phyloP scores from a whole-genome alignment of 2,329 filamentous ascomycete species.

The Scolecobasidium constrictum region DNA sequence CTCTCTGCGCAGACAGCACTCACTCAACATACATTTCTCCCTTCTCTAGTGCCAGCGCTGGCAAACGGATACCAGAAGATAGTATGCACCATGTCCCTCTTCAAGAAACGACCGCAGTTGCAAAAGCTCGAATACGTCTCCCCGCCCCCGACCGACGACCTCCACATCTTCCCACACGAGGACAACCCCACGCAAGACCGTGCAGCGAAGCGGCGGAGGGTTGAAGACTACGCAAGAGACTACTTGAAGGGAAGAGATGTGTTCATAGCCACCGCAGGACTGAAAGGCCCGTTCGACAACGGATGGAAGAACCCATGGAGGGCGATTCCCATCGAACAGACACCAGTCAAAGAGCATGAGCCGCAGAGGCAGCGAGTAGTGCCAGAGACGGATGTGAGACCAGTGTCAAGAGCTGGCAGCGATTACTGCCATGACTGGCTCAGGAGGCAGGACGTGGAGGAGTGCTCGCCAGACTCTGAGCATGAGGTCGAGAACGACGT shows the following conservation, averaged over 20 bases:
- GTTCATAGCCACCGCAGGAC: constrained; percentile 46
- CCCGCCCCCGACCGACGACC: constrained; percentile 34
- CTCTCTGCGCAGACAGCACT: no score
- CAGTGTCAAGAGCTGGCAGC: constrained; percentile 6
- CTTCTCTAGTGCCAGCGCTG: no score
- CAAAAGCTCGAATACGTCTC: constrained; percentile 12
- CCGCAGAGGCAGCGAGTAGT: not conserved
- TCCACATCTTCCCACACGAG: constrained; percentile 48
- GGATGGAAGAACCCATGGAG: constrained; percentile 27
- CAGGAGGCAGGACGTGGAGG: not conserved
- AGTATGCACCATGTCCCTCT: not conserved
- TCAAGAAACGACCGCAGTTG: not conserved
- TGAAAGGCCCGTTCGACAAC: constrained; percentile 50
- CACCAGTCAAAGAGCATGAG: not conserved
- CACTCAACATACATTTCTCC: no score
- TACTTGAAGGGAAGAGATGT: constrained; percentile 48
- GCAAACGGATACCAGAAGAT: no score
- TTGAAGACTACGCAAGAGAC: constrained; percentile 47
- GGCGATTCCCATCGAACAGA: no score
- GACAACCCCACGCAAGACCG: constrained; percentile 39
- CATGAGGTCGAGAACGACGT: no score
- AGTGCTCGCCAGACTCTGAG: not conserved
- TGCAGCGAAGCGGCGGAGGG: constrained; percentile 41
- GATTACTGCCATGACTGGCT: constrained; percentile 7
- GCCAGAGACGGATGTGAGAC: constrained; percentile 7